These are phyloP conservation scores for Phytophthora aleatoria DNA, from an alignment of 352 stramenopile genomes.

Conservation along the genomic window DNA sequence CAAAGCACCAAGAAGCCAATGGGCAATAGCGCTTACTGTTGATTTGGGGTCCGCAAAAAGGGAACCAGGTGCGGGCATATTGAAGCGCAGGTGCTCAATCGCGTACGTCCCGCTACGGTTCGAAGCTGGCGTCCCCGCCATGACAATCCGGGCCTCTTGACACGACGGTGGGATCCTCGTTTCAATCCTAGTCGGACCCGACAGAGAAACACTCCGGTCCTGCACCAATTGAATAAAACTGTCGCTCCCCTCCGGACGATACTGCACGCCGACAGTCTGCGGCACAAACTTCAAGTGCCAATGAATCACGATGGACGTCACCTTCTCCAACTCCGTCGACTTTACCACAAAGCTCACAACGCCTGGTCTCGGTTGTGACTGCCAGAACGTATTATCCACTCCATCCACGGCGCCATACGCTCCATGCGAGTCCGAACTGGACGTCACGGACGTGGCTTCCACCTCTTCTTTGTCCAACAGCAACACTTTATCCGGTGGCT, in stretches of 20 bases:
- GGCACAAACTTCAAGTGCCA: constrained; percentile 78
- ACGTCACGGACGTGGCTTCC: constrained; percentile 58
- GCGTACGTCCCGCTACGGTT: constrained; percentile 78
- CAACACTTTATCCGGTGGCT: constrained; percentile 60
- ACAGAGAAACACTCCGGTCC: constrained; percentile 21
- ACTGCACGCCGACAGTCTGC: constrained; percentile 62
- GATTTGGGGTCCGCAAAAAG: constrained; percentile 68
- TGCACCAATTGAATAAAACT: constrained; percentile 51
- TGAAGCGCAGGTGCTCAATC: constrained; percentile 69
- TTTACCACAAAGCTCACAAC: constrained; percentile 57
- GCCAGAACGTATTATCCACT: constrained; percentile 69
- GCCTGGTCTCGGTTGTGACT: constrained; percentile 61
- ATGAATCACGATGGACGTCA: constrained; percentile 67
- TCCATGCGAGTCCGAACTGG: constrained; percentile 49
- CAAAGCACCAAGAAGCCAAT: constrained; percentile 66
- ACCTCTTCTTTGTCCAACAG: constrained; percentile 49
- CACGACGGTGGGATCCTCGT: constrained; percentile 48
- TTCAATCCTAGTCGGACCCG: constrained; percentile 41
- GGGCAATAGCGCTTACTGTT: constrained; percentile 60
- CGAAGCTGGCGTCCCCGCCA: constrained; percentile 59
- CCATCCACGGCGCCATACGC: constrained; percentile 64
- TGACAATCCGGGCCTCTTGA: constrained; percentile 60
- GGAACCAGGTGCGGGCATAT: constrained; percentile 55
- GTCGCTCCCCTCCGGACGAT: constrained; percentile 40
- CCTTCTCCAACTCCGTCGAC: constrained; percentile 38